Evolutionary conservation across 331 rosid species (phyloP).

Genomic region (Malus hybrid): DNA sequence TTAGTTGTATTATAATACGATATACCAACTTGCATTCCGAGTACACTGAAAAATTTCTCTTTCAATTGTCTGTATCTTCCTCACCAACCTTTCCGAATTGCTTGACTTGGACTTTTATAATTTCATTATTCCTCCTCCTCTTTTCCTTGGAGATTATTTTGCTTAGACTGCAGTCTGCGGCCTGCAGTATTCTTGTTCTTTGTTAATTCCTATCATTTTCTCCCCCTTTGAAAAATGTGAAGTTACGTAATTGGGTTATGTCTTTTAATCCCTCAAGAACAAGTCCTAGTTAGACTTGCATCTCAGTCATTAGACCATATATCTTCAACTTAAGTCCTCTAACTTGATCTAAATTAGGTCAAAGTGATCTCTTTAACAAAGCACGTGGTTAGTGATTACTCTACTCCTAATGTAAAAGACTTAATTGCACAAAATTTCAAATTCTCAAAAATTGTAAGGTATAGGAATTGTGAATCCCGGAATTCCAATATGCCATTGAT

Average conservation of each 20-base stretch:
- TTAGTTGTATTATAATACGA: no score
- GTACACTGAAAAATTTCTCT: neutral
- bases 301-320: neutral
- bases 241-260: neutral
- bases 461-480: neutral
- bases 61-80: neutral
- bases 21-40: neutral
- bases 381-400: neutral
- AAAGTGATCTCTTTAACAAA: neutral
- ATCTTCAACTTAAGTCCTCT: neutral
- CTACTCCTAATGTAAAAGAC: neutral
- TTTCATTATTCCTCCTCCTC: neutral
- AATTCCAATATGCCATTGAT: neutral
- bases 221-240: neutral
- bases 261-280: neutral
- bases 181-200: neutral
- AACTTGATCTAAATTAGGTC: neutral
- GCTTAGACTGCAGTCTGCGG: neutral
- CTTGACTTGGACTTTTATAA: neutral
- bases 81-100: conserved; percentile 2
- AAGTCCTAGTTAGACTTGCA: neutral
- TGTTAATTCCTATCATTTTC: neutral
- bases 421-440: no score
- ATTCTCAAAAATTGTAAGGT: neutral
- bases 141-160: neutral